These are phyloP conservation scores for Cantharellus cinnabarinus DNA, from an alignment of 768 basidiomycete genomes.

Conservation along the genomic window DNA sequence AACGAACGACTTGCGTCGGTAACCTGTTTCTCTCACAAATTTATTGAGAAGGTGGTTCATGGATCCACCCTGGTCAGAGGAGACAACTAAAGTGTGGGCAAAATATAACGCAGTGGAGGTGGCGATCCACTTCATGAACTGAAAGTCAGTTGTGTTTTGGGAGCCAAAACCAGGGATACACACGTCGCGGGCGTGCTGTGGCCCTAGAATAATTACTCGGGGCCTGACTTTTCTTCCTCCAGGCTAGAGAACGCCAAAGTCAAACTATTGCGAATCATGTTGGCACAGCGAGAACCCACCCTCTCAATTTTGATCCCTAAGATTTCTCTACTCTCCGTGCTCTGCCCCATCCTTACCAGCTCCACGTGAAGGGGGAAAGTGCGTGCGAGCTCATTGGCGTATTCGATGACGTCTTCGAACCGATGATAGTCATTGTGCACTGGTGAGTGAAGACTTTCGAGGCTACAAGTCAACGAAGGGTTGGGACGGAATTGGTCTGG, in stretches of 20 bases:
- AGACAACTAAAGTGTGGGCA: slow-evolving; percentile 43
- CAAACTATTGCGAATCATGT: neutral
- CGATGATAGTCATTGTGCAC: slow-evolving; percentile 35
- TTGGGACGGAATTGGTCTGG: too few relatives aligned
- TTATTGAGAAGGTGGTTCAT: slow-evolving; percentile 28
- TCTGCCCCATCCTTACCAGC: slow-evolving; percentile 33
- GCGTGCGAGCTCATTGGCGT: slow-evolving; percentile 28
- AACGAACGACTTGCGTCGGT: neutral
- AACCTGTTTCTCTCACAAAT: slow-evolving; percentile 21
- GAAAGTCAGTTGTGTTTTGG: neutral
- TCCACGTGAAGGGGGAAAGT: slow-evolving; percentile 27
- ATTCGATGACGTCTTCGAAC: slow-evolving; percentile 30
- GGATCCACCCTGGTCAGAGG: slow-evolving; percentile 27
- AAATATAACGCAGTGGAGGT: slow-evolving; percentile 53
- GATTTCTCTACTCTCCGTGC: slow-evolving; percentile 39
- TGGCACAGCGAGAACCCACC: neutral
- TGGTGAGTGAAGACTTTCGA: neutral
- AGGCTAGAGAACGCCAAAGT: slow-evolving; percentile 18
- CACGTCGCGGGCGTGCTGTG: slow-evolving; percentile 61
- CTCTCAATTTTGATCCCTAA: slow-evolving; percentile 20
- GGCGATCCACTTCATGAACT: slow-evolving; percentile 46
- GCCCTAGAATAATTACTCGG: slow-evolving; percentile 48
- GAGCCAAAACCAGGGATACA: slow-evolving; percentile 11
- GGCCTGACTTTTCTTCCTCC: slow-evolving; percentile 14
- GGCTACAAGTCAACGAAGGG: neutral